phyloP scores from a whole-genome alignment of 192 early-diverging fungal genomes.

The Pilobolus umbonatus region DNA sequence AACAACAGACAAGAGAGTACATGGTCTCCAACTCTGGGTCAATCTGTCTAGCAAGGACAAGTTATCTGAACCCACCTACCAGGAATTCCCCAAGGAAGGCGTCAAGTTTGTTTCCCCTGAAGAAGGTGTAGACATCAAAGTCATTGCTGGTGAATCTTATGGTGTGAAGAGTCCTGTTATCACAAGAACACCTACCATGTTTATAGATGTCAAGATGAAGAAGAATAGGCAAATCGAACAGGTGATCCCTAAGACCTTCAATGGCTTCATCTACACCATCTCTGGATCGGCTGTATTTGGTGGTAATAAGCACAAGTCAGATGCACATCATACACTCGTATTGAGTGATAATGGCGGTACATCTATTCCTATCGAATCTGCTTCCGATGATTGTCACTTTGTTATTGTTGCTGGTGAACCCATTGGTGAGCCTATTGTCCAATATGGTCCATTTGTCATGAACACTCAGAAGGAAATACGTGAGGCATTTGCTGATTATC shows the following conservation, averaged over 20 bases:
- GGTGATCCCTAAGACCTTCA: constrained; percentile 48
- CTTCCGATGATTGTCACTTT: constrained; percentile 26
- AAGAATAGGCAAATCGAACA: constrained; percentile 51
- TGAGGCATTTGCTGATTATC: constrained; percentile 53
- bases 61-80: constrained; percentile 62
- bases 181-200: constrained; percentile 77
- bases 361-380: constrained; percentile 33
- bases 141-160: constrained; percentile 82
- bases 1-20: constrained; percentile 24
- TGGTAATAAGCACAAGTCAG: constrained; percentile 25
- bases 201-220: constrained; percentile 69
- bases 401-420: constrained; percentile 35
- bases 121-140: constrained; percentile 61
- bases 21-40: constrained; percentile 74
- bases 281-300: constrained; percentile 50
- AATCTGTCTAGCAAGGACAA: constrained; percentile 73
- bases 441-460: constrained; percentile 66
- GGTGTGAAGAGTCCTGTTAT: constrained; percentile 63
- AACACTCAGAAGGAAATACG: constrained; percentile 45
- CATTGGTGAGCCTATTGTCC: constrained; percentile 53
- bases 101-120: constrained; percentile 57
- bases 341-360: constrained; percentile 33
- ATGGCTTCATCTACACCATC: constrained; percentile 61
- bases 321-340: constrained; percentile 44
- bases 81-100: constrained; percentile 59